Conservation (phyloP, 2,329 filamentous ascomycete species). For the Pseudopithomyces chartarum region DNA sequence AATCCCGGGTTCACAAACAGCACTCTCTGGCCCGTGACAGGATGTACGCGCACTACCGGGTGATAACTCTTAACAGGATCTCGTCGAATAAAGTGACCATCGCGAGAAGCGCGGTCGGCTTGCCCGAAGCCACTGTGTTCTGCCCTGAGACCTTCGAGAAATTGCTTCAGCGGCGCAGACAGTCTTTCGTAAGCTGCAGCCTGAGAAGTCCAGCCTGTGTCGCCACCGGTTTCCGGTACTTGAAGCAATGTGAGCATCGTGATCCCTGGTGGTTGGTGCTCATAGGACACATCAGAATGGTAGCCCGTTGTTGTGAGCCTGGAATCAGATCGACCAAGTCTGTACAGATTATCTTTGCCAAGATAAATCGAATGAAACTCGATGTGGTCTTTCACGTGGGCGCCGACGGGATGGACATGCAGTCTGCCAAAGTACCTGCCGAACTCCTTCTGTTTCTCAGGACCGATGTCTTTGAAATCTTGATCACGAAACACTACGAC, state of each 20-base stretch:
- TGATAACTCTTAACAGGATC: slow-evolving; percentile 10
- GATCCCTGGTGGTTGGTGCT: slow-evolving; percentile 80
- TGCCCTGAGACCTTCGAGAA: slow-evolving; percentile 14
- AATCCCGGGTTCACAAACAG: slow-evolving; percentile 16
- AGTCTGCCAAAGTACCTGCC: slow-evolving; percentile 6
- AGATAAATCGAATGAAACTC: slow-evolving; percentile 32
- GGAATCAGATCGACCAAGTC: slow-evolving; percentile 24
- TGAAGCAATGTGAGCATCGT: slow-evolving; percentile 85
- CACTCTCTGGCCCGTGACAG: slow-evolving; percentile 14
- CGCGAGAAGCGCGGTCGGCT: slow-evolving; percentile 3
- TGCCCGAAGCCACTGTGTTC: slow-evolving; percentile 13
- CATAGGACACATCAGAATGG: slow-evolving; percentile 84
- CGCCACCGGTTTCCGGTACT: slow-evolving; percentile 55
- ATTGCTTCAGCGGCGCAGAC: slow-evolving; percentile 10
- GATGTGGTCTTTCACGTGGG: slow-evolving; percentile 32
- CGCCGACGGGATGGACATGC: slow-evolving; percentile 6
- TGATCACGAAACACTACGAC: slow-evolving; percentile 6
- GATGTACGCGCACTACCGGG: slow-evolving; percentile 11
- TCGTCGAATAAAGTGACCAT: slow-evolving; percentile 3
- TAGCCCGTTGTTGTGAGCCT: slow-evolving; percentile 52
- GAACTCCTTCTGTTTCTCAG: slow-evolving; percentile 6
- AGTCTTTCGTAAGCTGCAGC: slow-evolving; percentile 9
- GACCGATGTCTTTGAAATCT: slow-evolving; percentile 8
- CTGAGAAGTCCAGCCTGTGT: slow-evolving; percentile 9
- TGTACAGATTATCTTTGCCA: slow-evolving; percentile 30